These are phyloP conservation scores for Amanita fuliginea DNA, from an alignment of 768 basidiomycete species.

Conservation along the genomic window DNA sequence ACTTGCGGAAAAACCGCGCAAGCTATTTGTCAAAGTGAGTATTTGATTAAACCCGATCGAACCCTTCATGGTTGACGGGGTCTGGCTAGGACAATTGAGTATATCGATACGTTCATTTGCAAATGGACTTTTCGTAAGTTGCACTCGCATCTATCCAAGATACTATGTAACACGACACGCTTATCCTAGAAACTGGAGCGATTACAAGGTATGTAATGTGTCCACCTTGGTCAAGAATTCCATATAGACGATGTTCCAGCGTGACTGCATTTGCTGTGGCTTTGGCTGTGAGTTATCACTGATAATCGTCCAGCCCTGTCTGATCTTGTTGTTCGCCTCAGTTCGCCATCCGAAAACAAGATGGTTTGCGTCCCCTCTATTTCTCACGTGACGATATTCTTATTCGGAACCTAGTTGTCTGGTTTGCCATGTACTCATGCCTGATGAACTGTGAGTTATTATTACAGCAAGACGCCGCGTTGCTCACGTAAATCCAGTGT, in stretches of 20 bases:
- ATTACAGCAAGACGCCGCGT: not conserved
- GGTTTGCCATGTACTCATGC: not conserved
- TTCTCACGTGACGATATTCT: not conserved
- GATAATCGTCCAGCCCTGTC: not conserved
- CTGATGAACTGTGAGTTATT: not conserved
- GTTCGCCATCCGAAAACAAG: not conserved
- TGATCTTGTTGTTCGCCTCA: not conserved
- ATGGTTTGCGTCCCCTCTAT: not conserved
- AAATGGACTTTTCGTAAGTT: constrained; percentile 4
- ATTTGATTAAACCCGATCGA: not conserved
- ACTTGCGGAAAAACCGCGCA: not conserved
- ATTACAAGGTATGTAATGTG: not conserved
- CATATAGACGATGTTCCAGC: not conserved
- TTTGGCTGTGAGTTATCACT: not conserved
- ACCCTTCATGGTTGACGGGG: not conserved
- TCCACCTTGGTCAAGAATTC: not conserved
- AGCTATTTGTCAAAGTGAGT: not conserved
- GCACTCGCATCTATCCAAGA: not conserved
- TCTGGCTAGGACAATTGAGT: not conserved
- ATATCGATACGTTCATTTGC: not conserved
- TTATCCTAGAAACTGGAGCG: not conserved
- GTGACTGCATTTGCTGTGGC: not conserved
- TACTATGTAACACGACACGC: not conserved
- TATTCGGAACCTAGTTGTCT: not conserved
- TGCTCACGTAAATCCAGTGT: not conserved